A percentile compares a stretch with the other conserved stretches of the same genome.
Conservation (phyloP, 2,329 filamentous ascomycete species). For the Cytospora piceae region DNA sequence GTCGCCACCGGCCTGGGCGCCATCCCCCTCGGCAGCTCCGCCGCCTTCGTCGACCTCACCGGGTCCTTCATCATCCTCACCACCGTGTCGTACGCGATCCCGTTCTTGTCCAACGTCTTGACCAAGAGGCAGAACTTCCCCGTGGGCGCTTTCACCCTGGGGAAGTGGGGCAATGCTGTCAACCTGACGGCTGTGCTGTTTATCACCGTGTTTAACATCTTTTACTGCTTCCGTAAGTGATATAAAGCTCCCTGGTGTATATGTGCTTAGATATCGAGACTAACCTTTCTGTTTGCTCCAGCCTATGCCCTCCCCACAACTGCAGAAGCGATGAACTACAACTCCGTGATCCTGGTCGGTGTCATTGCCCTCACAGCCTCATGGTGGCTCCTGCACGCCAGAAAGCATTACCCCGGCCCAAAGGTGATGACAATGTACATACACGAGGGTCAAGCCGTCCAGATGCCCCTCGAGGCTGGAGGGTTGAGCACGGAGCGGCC, state of each 20-base stretch:
- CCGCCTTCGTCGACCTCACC: conserved; percentile 60
- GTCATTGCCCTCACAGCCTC: conserved; percentile 49
- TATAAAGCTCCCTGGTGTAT: background rate
- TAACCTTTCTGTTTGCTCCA: conserved; percentile 31
- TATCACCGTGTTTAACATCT: conserved; percentile 59
- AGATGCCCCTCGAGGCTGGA: conserved; percentile 24
- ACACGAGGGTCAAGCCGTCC: conserved; percentile 33
- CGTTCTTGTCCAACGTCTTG: conserved; percentile 54
- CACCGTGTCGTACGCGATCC: conserved; percentile 56
- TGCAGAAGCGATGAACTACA: conserved; percentile 54
- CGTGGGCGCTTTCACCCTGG: conserved; percentile 57
- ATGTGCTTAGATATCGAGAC: background rate
- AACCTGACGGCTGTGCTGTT: conserved; percentile 55
- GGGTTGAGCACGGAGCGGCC: conserved; percentile 22
- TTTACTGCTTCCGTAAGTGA: conserved; percentile 62
- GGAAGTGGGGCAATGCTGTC: conserved; percentile 51
- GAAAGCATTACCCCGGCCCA: conserved; percentile 53
- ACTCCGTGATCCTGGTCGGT: conserved; percentile 57
- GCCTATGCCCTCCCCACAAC: conserved; percentile 48
- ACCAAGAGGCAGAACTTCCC: conserved; percentile 56
- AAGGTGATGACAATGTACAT: conserved; percentile 53
- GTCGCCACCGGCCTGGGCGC: conserved; percentile 58
- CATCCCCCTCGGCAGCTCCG: conserved; percentile 58
- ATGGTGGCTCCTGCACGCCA: conserved; percentile 56
- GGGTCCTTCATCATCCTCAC: conserved; percentile 62